Evolutionary conservation across 164 flowering plant genomes (phyloP), one percentile per base, ranked within the genome.

Genomic region (Litsea cubeba): DNA sequence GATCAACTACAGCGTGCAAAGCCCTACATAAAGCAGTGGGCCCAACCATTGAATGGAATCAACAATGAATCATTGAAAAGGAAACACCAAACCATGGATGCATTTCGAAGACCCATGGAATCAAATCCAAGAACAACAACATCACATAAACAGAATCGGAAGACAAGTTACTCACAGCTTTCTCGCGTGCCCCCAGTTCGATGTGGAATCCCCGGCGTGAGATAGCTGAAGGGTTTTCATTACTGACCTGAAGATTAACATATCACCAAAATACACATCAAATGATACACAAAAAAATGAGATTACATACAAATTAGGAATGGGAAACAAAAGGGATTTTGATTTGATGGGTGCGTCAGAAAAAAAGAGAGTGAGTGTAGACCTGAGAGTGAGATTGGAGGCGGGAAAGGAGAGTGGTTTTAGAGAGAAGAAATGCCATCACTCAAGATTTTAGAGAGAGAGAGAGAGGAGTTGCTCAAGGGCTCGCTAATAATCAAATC

Each of bases 101-200:
- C 40, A 32, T 32, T 32, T 35, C 10, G 46, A 35, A 35, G 1
- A 35, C 46, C 46, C 46, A 35, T 35, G 10, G 8, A 35, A 35
- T 35, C 46, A 35, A 7, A 35, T 35, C 46, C 46, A 35, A 35
- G 46, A 35, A 35, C 6, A 35, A 1, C 10, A 35, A 35, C 10
- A 35, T 35, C 46, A 35, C 1, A 35, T 35, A 40, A 40, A 40
- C 10, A 40, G 46, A 40, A 40, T 40, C 46, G 11, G 62, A 35
- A 14, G 67, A 12, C 20, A 60, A 46, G 62, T 1, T 23, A 72
- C 88, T 88, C 65, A 91, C 96, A 82, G 91, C 90, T 82, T 88
- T 86, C 84, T 91, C 96, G 24, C 96, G 91, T 76, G 83, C 74
- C 24, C 91, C 92, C 1, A 74, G 90, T 75, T 86, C 90, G 75